Evolutionary conservation across 1,139 yeast species (phyloP).

Genomic region (Kodamaea sp.): DNA sequence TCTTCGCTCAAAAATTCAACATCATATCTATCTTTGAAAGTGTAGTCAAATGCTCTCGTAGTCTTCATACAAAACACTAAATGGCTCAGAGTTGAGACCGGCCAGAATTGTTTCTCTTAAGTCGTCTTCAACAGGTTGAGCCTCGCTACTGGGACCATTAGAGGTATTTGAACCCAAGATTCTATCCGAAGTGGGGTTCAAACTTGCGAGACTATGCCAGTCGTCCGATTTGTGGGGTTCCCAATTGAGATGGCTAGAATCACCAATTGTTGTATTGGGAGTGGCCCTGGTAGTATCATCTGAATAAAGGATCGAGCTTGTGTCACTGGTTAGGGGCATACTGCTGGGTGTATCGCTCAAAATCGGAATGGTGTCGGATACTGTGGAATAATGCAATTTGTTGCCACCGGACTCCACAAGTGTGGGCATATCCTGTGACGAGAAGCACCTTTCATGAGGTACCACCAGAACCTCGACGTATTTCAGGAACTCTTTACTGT

Average conservation of each 20-base stretch:
- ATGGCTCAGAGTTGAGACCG: constrained; percentile 3
- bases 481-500: constrained; percentile 7
- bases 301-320: not conserved
- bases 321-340: not conserved
- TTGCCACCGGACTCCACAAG: constrained; percentile 9
- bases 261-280: not conserved
- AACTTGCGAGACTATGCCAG: no score
- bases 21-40: no score
- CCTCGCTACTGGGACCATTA: not conserved
- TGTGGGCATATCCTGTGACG: constrained; percentile 9
- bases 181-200: no score
- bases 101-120: not conserved
- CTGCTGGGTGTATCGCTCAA: constrained; percentile 1
- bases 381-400: not conserved
- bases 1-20: no score
- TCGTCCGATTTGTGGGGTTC: no score
- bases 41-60: no score
- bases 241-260: no score
- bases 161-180: no score
- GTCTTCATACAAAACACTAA: constrained; percentile 1
- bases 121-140: not conserved
- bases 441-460: not conserved
- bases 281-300: not conserved
- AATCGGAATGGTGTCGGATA: not conserved
- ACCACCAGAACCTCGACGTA: constrained; percentile 9